Evolutionary conservation across 441 rosid species (phyloP).

Genomic region (Gossypium trilobum): DNA sequence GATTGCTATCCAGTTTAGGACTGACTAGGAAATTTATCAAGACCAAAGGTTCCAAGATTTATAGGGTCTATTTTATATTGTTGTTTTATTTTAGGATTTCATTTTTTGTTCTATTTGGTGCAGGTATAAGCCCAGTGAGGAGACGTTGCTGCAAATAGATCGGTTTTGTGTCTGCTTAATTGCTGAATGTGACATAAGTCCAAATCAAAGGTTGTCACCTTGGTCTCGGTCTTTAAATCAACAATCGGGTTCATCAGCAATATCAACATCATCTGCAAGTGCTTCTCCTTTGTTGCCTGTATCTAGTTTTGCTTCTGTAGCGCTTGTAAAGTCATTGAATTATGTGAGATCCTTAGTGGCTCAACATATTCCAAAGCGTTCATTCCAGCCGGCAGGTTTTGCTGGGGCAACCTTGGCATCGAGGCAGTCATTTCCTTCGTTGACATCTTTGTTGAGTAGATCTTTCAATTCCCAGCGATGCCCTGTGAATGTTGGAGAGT

Average conservation of each 20-base stretch:
- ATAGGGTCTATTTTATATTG: background rate
- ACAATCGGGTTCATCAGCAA: slow-evolving; percentile 32
- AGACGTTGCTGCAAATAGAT: slow-evolving; percentile 80
- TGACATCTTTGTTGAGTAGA: slow-evolving; percentile 75
- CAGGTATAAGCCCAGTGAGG: slow-evolving; percentile 96
- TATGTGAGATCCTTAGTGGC: slow-evolving; percentile 92
- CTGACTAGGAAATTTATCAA: slow-evolving; percentile 7
- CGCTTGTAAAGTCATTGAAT: slow-evolving; percentile 85
- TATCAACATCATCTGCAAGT: slow-evolving; percentile 36
- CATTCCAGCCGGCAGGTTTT: slow-evolving; percentile 83
- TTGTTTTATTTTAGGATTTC: slow-evolving; percentile 13
- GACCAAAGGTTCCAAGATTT: background rate
- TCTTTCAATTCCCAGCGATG: slow-evolving; percentile 75
- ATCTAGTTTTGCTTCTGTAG: slow-evolving; percentile 73
- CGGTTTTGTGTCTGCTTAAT: slow-evolving; percentile 69
- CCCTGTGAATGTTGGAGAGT: slow-evolving; percentile 58
- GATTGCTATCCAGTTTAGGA: background rate
- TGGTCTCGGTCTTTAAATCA: slow-evolving; percentile 43
- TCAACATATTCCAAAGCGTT: slow-evolving; percentile 71
- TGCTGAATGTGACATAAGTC: slow-evolving; percentile 63
- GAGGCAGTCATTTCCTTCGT: slow-evolving; percentile 65
- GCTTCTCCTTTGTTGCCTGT: slow-evolving; percentile 65
- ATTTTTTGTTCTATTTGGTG: slow-evolving; percentile 19
- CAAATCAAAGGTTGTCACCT: slow-evolving; percentile 42
- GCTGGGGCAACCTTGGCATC: slow-evolving; percentile 71